These are phyloP conservation scores for Apiospora pterosperma DNA, from an alignment of 2,329 filamentous ascomycete genomes.

Conservation along the genomic window DNA sequence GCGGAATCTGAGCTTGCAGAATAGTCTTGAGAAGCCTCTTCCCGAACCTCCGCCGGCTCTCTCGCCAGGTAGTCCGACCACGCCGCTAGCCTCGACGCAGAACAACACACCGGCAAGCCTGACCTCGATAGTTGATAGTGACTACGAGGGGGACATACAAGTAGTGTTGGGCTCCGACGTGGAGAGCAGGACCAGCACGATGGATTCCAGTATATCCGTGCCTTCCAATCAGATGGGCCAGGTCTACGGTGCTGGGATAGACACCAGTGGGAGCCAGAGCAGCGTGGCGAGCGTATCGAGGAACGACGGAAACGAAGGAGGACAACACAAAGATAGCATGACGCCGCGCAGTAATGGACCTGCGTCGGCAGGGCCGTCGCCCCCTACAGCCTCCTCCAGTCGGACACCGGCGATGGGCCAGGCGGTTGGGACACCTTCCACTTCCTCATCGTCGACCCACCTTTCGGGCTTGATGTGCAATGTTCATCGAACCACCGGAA, in stretches of 20 bases:
- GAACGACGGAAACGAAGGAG: slow-evolving; percentile 44
- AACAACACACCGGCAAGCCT: slow-evolving; percentile 12
- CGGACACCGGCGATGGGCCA: slow-evolving; percentile 33
- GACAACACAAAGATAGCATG: slow-evolving; percentile 38
- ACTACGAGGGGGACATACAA: slow-evolving; percentile 19
- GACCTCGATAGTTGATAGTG: slow-evolving; percentile 31
- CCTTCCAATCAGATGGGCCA: slow-evolving; percentile 24
- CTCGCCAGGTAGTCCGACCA: slow-evolving; percentile 30
- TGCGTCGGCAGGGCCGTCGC: slow-evolving; percentile 54
- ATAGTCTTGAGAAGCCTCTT: slow-evolving; percentile 56
- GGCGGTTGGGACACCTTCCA: slow-evolving; percentile 40
- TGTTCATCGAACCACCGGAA: slow-evolving; percentile 81
- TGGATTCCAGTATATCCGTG: slow-evolving; percentile 41
- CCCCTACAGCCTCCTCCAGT: slow-evolving; percentile 41
- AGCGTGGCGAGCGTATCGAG: slow-evolving; percentile 38
- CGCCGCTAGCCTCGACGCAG: slow-evolving; percentile 17
- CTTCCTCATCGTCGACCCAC: slow-evolving; percentile 51
- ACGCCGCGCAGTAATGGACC: slow-evolving; percentile 52
- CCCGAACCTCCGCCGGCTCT: slow-evolving; percentile 43
- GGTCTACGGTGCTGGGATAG: slow-evolving; percentile 34
- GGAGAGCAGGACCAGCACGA: slow-evolving; percentile 33
- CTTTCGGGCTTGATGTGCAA: slow-evolving; percentile 67
- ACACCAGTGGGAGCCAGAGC: slow-evolving; percentile 44
- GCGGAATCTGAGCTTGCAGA: slow-evolving; percentile 50
- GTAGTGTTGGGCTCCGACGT: slow-evolving; percentile 15